Evolutionary conservation across 129 eudicot genomes (phyloP).

Genomic region (Chrysanthemum seticuspe): DNA sequence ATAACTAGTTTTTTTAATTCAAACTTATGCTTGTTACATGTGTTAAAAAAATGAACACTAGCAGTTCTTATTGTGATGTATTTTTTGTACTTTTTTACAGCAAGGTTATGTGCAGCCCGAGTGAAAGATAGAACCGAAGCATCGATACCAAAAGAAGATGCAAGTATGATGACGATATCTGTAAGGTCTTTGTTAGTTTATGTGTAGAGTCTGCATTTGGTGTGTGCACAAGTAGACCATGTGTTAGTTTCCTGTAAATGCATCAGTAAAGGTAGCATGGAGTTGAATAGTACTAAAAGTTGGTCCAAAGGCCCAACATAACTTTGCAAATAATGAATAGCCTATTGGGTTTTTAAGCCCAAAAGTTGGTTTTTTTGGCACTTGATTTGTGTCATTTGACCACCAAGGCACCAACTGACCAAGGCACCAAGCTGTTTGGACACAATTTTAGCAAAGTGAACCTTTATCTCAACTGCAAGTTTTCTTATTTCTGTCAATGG

Average conservation of each 20-base stretch:
- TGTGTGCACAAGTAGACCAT: not conserved
- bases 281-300: not conserved
- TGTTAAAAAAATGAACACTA: not conserved
- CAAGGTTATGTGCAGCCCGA: slow-evolving; percentile 24
- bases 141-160: not conserved
- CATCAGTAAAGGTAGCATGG: not conserved
- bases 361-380: not conserved
- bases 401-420: too few relatives aligned
- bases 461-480: not conserved
- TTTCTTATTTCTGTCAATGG: not conserved
- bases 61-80: not conserved
- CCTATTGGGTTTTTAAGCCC: slow-evolving; percentile 2
- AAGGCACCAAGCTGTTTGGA: not conserved
- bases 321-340: not conserved
- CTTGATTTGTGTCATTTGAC: not conserved
- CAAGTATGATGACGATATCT: not conserved
- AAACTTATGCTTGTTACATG: too few relatives aligned
- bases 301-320: slow-evolving; percentile 17
- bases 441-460: not conserved
- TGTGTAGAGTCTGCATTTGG: slow-evolving; percentile 1
- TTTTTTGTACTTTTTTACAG: slow-evolving; percentile 10
- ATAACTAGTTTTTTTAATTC: not conserved
- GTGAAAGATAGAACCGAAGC: slow-evolving; percentile 4
- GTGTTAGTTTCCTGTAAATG: slow-evolving; percentile 16
- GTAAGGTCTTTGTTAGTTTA: not conserved